Base-by-base conservation (phyloP, 495 filamentous ascomycete genomes). In the Penicillium crystallinum region DNA sequence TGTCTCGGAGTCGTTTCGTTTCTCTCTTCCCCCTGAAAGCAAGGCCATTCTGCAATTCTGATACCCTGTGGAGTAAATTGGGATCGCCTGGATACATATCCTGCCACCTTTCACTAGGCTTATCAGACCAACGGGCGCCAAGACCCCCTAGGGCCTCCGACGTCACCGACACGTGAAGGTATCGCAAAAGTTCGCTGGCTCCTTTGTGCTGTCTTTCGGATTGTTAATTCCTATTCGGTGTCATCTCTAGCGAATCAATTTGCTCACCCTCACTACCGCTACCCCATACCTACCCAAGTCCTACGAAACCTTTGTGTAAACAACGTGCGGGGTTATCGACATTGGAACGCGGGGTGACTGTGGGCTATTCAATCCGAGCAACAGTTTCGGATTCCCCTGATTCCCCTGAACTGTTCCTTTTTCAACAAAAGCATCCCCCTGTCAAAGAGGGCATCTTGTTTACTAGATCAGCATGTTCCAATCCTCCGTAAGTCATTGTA, bases 391-490 rank as follows among this genome's bases (percentile, higher is more conserved):
- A 33, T 42, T 27, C 40, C 22, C 21, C n/a, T 11, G 19, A 33
- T 42, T 27, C 40, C 22, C 21, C n/a, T 11, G 14, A 35, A 12
- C 19, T 27, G 49, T 18, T 31, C 10, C 44, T 46, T 15, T n/a
- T 12, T 25, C 19, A 46, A 36, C 6, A 3, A 30, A 25, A 23
- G 3, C 8, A 22, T 27, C 23, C 21, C n/a, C 1, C 15, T 23
- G 14, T 12, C 40, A 9, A 6, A 19, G 22, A 48, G 23, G 15
- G 1, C 10, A 37, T 27, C 7, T 3, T 27, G 7, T 17, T 35
- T n/a, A 17, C 18, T 40, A 22, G 27, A 18, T 38, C 59, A 66
- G 17, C 27, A 75, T 75, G 72, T 75, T 75, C 49, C 64, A 72
- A 31, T 73, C 69, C 33, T 58, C 63, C 44, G 71, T 73, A 65